Conservation (phyloP, 2,329 filamentous ascomycete species). For the Mycosphaerella arachidis region DNA sequence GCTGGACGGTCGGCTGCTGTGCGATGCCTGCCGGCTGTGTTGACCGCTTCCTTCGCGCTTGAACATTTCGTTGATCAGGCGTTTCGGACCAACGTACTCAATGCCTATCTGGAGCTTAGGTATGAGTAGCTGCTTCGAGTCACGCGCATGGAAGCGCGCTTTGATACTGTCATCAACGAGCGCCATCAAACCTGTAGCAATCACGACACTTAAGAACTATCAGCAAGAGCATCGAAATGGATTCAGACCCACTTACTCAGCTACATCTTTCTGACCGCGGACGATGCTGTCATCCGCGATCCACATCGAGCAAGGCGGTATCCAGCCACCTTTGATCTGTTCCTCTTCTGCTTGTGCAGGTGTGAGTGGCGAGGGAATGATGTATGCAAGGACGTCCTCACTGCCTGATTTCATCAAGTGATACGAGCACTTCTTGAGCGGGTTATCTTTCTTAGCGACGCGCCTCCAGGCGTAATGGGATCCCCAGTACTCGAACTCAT, state of each 20-base stretch:
- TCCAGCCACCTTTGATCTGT: constrained; percentile 75
- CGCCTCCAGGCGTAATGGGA: constrained; percentile 80
- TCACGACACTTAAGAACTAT: constrained; percentile 61
- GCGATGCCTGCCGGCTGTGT: constrained; percentile 20
- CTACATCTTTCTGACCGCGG: constrained; percentile 68
- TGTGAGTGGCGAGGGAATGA: constrained; percentile 74
- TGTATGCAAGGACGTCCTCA: constrained; percentile 68
- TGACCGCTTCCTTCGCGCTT: constrained; percentile 41
- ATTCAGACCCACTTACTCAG: constrained; percentile 63
- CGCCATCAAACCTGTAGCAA: constrained; percentile 82
- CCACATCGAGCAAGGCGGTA: constrained; percentile 86
- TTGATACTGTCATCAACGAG: constrained; percentile 91
- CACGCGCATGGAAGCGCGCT: constrained; percentile 62
- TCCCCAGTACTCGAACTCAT: constrained; percentile 94
- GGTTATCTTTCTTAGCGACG: constrained; percentile 62
- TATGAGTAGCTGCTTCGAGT: constrained; percentile 48
- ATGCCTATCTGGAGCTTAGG: constrained; percentile 55
- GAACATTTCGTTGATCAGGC: constrained; percentile 61
- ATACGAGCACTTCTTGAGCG: constrained; percentile 64
- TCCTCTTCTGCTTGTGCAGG: constrained; percentile 68
- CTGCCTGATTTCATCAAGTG: constrained; percentile 69
- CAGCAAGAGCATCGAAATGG: constrained; percentile 10
- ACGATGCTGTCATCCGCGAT: constrained; percentile 72
- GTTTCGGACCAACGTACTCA: constrained; percentile 59
- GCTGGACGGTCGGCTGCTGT: constrained; percentile 20